Conservation (phyloP, 1,284 basidiomycete genomes). For the Ganoderma lingzhi region DNA sequence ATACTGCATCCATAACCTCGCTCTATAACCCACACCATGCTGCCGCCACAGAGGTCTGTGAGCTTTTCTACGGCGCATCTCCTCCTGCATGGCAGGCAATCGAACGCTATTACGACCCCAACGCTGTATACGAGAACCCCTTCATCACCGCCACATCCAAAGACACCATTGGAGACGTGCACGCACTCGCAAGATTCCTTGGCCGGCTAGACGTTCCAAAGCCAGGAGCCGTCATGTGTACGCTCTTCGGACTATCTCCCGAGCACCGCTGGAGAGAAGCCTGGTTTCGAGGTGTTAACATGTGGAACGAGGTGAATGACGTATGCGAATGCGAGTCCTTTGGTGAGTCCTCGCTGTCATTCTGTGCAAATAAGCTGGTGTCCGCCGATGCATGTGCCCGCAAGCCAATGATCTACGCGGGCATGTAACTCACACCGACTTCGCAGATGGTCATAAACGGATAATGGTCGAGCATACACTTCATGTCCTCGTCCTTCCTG, state of each 20-base stretch:
- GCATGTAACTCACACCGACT: background rate
- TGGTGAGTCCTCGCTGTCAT: slow-evolving; percentile 55
- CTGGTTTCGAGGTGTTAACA: slow-evolving; percentile 64
- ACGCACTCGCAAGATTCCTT: slow-evolving; percentile 63
- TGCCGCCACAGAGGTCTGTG: slow-evolving; percentile 70
- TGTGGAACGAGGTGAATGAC: slow-evolving; percentile 79
- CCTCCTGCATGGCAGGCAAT: slow-evolving; percentile 56
- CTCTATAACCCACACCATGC: slow-evolving; percentile 53
- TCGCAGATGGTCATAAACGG: slow-evolving; percentile 71
- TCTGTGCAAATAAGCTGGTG: background rate
- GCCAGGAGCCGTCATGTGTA: slow-evolving; percentile 65
- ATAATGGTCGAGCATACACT: slow-evolving; percentile 72
- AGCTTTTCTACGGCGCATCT: slow-evolving; percentile 67
- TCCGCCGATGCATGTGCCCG: too few species aligned
- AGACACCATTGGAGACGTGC: slow-evolving; percentile 72
- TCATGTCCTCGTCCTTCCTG: slow-evolving; percentile 49
- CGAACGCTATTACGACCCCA: slow-evolving; percentile 71
- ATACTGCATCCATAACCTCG: slow-evolving; percentile 43
- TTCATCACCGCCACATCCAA: slow-evolving; percentile 76
- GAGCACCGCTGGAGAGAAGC: slow-evolving; percentile 42
- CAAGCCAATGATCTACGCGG: background rate
- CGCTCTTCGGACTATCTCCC: slow-evolving; percentile 58
- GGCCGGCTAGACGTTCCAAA: slow-evolving; percentile 69
- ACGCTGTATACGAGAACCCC: slow-evolving; percentile 81
- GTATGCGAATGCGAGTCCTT: slow-evolving; percentile 79